A percentile compares a stretch with the other conserved stretches of the same genome.
These are phyloP conservation scores for Artemisia argyi DNA, from an alignment of 129 eudicot species.

Conservation along the genomic window DNA sequence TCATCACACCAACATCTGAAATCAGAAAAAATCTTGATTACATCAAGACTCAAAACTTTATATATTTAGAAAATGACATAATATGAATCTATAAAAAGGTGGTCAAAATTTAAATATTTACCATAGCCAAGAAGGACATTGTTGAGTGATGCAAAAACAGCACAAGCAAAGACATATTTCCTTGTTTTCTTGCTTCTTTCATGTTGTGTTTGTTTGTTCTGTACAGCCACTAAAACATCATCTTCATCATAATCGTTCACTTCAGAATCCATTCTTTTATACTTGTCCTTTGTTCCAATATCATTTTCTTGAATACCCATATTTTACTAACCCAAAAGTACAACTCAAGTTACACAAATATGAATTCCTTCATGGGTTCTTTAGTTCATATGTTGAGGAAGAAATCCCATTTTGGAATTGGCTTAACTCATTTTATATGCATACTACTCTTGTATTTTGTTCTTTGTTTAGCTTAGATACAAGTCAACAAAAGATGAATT, in stretches of 20 bases:
- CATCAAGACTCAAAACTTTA: background rate
- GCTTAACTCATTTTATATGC: background rate
- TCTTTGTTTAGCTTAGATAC: constrained; percentile 1
- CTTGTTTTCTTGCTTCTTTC: constrained; percentile 39
- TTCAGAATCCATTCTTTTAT: constrained; percentile 62
- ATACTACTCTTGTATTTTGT: background rate
- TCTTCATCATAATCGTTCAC: constrained; percentile 25
- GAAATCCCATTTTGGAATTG: background rate
- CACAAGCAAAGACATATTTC: constrained; percentile 74
- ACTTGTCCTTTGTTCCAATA: constrained; percentile 52
- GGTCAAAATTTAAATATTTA: constrained; percentile 6
- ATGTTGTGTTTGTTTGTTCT: constrained; percentile 31
- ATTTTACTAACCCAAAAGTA: background rate
- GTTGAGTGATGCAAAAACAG: constrained; percentile 78
- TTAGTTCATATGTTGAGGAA: constrained; percentile 1
- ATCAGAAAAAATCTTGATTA: too few relatives aligned
- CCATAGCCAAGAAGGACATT: constrained; percentile 84
- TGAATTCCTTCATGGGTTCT: constrained; percentile 1
- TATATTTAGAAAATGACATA: background rate
- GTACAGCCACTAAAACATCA: constrained; percentile 39
- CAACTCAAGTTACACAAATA: constrained; percentile 3
- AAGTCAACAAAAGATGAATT: constrained; percentile 9
- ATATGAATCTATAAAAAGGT: background rate
- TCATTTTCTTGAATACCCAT: constrained; percentile 40
- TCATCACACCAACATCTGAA: constrained; percentile 87